Conservation (phyloP, 331 rosid species). For the Erythrophleum ivorense region DNA sequence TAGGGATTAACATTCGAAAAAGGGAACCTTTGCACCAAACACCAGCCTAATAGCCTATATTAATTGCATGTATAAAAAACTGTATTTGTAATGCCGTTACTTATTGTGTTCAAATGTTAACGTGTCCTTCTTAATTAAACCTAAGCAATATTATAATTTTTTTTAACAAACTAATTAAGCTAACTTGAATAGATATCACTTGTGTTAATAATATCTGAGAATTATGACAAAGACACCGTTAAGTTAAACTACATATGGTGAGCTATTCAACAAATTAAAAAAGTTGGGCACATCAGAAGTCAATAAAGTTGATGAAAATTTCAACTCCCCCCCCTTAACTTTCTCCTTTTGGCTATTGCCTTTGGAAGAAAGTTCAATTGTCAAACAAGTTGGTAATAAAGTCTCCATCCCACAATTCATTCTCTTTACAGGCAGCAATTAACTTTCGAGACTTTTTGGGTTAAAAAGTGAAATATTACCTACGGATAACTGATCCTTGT, state of each 20-base stretch:
- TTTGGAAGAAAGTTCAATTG: conserved; percentile 25
- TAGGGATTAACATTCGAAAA: neutral
- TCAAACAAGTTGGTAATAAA: conserved; percentile 43
- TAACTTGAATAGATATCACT: neutral
- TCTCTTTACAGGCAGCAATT: conserved; percentile 30
- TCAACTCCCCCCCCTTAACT: conserved; percentile 23
- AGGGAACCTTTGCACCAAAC: neutral
- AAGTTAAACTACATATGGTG: conserved; percentile 18
- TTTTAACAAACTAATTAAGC: neutral
- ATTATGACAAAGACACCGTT: conserved; percentile 23
- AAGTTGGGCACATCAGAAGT: conserved; percentile 36
- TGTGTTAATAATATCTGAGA: neutral
- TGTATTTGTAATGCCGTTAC: neutral
- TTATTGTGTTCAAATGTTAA: neutral
- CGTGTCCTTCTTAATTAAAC: neutral
- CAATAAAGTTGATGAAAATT: conserved; percentile 45
- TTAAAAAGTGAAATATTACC: conserved; percentile 28
- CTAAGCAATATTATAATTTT: neutral
- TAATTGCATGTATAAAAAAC: neutral
- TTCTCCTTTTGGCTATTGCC: conserved; percentile 3
- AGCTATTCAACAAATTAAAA: conserved; percentile 37
- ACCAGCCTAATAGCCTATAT: neutral
- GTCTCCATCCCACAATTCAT: conserved; percentile 29
- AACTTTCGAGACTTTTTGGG: conserved; percentile 9
- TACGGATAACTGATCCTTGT: neutral